Conservation (phyloP, 345 rosid genomes). For the Eucalyptus guilfoylei region DNA sequence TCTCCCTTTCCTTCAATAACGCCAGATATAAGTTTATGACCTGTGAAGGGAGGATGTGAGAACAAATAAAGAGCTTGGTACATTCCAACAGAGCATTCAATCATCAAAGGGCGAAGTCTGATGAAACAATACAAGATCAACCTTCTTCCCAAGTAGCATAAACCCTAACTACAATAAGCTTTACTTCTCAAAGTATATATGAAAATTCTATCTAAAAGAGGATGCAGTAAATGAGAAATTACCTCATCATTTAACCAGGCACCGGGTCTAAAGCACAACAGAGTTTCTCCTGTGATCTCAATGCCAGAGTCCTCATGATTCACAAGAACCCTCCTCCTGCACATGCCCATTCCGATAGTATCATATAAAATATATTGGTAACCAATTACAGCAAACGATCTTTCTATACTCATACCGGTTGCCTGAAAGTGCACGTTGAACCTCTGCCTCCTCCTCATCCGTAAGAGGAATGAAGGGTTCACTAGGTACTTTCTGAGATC, state of each 20-base stretch:
- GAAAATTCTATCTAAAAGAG: not conserved
- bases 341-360: not conserved
- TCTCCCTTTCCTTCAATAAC: slow-evolving; percentile 89
- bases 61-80: not conserved
- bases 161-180: not conserved
- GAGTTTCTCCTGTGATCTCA: slow-evolving; percentile 51
- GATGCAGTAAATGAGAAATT: not conserved
- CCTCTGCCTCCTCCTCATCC: slow-evolving; percentile 54
- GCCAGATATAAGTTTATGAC: slow-evolving; percentile 83
- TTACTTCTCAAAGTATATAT: not conserved
- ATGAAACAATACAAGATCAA: not conserved
- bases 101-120: not conserved
- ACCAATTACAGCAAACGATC: not conserved
- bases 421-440: slow-evolving; percentile 37
- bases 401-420: slow-evolving; percentile 23
- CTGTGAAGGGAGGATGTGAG: slow-evolving; percentile 19
- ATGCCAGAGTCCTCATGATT: slow-evolving; percentile 51
- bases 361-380: not conserved
- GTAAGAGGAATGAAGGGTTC: slow-evolving; percentile 71
- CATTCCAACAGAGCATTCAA: not conserved
- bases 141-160: not conserved
- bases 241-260: slow-evolving; percentile 98
- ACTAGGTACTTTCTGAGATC: slow-evolving; percentile 34
- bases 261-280: slow-evolving; percentile 64
- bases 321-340: slow-evolving; percentile 54